Conservation (phyloP, 2,329 filamentous ascomycete genomes). For the Sclerotinia nivalis region DNA sequence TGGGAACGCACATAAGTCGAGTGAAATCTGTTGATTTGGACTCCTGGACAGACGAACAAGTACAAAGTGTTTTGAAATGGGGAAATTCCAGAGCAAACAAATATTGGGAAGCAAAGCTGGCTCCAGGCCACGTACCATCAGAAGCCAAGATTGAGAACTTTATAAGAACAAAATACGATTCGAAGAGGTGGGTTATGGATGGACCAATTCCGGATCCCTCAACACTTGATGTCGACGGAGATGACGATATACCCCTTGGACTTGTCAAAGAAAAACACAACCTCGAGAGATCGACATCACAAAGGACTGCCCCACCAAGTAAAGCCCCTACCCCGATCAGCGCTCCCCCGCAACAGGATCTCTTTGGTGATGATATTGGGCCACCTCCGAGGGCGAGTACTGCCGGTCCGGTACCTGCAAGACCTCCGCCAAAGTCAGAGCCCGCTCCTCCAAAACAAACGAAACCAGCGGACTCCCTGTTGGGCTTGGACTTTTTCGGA, state of each 20-base stretch:
- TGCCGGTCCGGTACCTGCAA: slow-evolving; percentile 59
- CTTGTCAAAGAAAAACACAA: slow-evolving; percentile 67
- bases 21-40: slow-evolving; percentile 98
- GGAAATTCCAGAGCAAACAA: slow-evolving; percentile 96
- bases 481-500: slow-evolving; percentile 92
- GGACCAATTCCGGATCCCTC: slow-evolving; percentile 91
- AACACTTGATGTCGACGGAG: slow-evolving; percentile 77
- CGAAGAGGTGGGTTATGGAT: slow-evolving; percentile 99
- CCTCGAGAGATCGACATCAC: slow-evolving; percentile 52
- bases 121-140: slow-evolving; percentile 85
- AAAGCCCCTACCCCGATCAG: slow-evolving; percentile 37
- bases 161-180: slow-evolving; percentile 97
- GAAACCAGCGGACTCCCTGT: slow-evolving; percentile 78
- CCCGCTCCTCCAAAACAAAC: slow-evolving; percentile 66
- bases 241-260: slow-evolving; percentile 73
- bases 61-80: slow-evolving; percentile 92
- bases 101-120: slow-evolving; percentile 97
- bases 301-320: slow-evolving; percentile 36
- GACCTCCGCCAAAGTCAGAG: slow-evolving; percentile 58
- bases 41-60: slow-evolving; percentile 97
- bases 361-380: slow-evolving; percentile 76
- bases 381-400: slow-evolving; percentile 70
- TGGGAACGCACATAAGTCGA: slow-evolving; percentile 97
- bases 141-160: slow-evolving; percentile 99
- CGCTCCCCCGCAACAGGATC: slow-evolving; percentile 63